Base-by-base conservation (phyloP, 1,139 yeast species). In the Yamadazyma atlantica region DNA sequence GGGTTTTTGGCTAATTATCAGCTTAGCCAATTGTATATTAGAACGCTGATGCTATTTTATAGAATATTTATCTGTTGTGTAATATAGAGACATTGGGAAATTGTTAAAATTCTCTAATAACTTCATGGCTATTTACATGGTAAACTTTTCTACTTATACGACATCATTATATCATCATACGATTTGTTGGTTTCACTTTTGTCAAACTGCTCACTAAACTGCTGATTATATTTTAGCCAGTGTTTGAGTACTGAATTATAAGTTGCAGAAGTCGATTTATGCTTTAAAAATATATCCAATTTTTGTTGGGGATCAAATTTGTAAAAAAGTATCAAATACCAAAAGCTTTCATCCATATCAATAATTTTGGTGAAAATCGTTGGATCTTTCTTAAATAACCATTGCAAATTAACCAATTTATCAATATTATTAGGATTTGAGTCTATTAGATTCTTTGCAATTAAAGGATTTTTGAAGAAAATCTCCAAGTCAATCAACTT, bases 401-500 rank as follows among this genome's bases (percentile, higher is more conserved):
- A 52, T 45, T 73, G 78, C 23, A 73, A 40, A 35, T 58, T 61
- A 10, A 73, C 34, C 21, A 73, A 48, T 48, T 69, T 74, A 55
- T 68, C 12, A 64, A 48, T n/a, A 63, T 60, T 14, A 3, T 64
- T 37, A 2, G 71, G 64, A 15, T 62, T 52, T 11, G 66, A 45
- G 29, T 62, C 40, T 5, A 64, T 31, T 14, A 70, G 38, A 40
- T 71, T 76, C 37, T 68, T 60, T 0, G 76, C 75, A 28, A 53
- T 53, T 2, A 58, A 29, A 38, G 53, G 54, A 38, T 69, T 62
- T 2, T 63, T 64, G 14, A 54, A 40, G 30, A 51, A 55, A 1
- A 71, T 28, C 36, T 69, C 60, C 14, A 74, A 44, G 46, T 76
- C 79, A 5, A 66, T 54, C 29, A 77, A 52, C 34, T 74, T 62